A percentile compares a stretch with the other conserved stretches of the same genome.
These are phyloP conservation scores for Nicotiana attenuata DNA, from an alignment of 257 asterid genomes.

Conservation along the genomic window DNA sequence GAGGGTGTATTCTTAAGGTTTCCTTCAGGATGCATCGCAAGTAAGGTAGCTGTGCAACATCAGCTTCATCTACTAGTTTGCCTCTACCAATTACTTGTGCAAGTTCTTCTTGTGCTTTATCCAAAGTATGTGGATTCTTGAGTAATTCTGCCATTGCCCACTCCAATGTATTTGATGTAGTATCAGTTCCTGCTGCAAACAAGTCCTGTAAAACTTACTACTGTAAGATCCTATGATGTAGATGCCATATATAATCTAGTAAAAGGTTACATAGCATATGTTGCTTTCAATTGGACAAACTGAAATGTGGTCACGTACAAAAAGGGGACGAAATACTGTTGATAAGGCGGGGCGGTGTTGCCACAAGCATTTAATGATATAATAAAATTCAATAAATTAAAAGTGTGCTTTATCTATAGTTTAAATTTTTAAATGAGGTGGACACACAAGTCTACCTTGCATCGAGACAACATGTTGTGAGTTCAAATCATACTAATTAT, in stretches of 20 bases:
- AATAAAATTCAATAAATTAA: no score
- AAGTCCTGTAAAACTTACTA: constrained; percentile 22
- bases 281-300: neutral
- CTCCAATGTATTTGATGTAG: constrained; percentile 21
- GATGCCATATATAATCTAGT: neutral
- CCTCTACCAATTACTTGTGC: constrained; percentile 22
- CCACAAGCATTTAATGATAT: neutral
- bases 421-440: no score
- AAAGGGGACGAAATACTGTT: neutral
- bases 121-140: constrained; percentile 17
- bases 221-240: neutral
- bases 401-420: no score
- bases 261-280: neutral
- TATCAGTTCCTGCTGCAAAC: constrained; percentile 29
- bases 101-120: constrained; percentile 26
- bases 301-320: neutral
- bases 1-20: constrained; percentile 24
- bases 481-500: no score
- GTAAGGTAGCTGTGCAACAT: constrained; percentile 18
- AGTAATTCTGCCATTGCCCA: constrained; percentile 33
- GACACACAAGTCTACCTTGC: no score
- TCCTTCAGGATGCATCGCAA: constrained; percentile 24
- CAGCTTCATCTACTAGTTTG: constrained; percentile 16
- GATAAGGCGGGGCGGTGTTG: neutral
- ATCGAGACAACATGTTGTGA: no score